Percentiles rank a stretch among this genome's conserved stretches.
These are phyloP conservation scores for Colletotrichum salicis DNA, from an alignment of 2,329 filamentous ascomycete genomes.

Conservation along the genomic window DNA sequence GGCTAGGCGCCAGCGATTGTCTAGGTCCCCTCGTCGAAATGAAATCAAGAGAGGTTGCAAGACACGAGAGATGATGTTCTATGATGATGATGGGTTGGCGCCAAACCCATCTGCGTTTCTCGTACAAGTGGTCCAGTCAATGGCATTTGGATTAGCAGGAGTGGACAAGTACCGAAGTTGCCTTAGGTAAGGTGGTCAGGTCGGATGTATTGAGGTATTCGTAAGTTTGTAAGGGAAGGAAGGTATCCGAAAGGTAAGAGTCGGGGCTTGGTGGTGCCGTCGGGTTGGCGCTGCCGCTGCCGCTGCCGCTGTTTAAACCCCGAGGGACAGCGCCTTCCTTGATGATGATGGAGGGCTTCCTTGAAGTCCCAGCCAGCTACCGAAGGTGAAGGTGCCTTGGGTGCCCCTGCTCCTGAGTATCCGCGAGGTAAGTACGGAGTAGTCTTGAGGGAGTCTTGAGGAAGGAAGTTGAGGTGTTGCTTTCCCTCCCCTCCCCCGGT, in stretches of 20 bases:
- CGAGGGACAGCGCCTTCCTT: not conserved
- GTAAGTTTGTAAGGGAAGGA: too few relatives aligned
- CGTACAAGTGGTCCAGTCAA: conserved; percentile 29
- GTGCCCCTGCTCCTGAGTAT: not conserved
- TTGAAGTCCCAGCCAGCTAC: not conserved
- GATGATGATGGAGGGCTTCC: not conserved
- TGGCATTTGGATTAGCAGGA: not conserved
- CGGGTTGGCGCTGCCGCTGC: not conserved
- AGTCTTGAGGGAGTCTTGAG: too few relatives aligned
- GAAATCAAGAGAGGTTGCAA: too few relatives aligned
- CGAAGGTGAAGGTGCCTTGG: not conserved
- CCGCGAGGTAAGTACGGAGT: too few relatives aligned
- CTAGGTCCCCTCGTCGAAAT: not conserved
- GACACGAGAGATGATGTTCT: not conserved
- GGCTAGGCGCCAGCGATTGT: not conserved
- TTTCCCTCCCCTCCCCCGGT: not conserved
- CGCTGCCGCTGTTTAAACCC: not conserved
- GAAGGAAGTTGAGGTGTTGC: not conserved
- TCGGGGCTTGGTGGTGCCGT: not conserved
- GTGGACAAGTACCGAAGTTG: too few relatives aligned
- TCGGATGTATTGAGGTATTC: too few relatives aligned
- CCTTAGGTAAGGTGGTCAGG: too few relatives aligned
- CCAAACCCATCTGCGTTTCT: conserved; percentile 25
- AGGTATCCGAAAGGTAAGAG: not conserved
- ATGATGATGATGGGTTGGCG: not conserved